Conservation (phyloP, 2,329 filamentous ascomycete genomes). For the Diaporthe citrichinensis region DNA sequence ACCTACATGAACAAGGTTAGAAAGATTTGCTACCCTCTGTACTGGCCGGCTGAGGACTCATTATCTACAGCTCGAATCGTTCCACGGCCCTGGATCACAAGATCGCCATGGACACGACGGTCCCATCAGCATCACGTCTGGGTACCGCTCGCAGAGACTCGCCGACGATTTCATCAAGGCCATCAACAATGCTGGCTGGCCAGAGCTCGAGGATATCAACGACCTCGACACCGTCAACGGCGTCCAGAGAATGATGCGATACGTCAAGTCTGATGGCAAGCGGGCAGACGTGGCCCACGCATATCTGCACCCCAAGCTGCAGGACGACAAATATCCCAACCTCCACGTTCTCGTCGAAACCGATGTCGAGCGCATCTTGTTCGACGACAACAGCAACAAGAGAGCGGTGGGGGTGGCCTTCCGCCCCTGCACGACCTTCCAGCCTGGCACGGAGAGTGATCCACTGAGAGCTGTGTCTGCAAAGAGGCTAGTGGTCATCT, state of each 20-base stretch:
- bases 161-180: slow-evolving; percentile 62
- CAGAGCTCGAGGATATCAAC: slow-evolving; percentile 63
- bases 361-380: slow-evolving; percentile 63
- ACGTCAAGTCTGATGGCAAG: slow-evolving; percentile 55
- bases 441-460: slow-evolving; percentile 48
- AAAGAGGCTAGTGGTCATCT: slow-evolving; percentile 61
- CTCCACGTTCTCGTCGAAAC: slow-evolving; percentile 66
- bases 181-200: slow-evolving; percentile 59
- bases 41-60: background rate
- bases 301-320: slow-evolving; percentile 66
- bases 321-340: slow-evolving; percentile 61
- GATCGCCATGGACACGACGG: slow-evolving; percentile 62
- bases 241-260: slow-evolving; percentile 38
- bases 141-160: slow-evolving; percentile 42
- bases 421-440: slow-evolving; percentile 56
- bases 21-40: background rate
- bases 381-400: slow-evolving; percentile 57
- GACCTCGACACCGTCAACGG: slow-evolving; percentile 56
- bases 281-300: slow-evolving; percentile 67
- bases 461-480: slow-evolving; percentile 56
- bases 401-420: slow-evolving; percentile 63
- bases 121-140: background rate
- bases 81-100: slow-evolving; percentile 52
- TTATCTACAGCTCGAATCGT: slow-evolving; percentile 59
- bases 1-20: slow-evolving; percentile 64